Conservation (phyloP, 495 filamentous ascomycete genomes). For the Pyronema domesticum region DNA sequence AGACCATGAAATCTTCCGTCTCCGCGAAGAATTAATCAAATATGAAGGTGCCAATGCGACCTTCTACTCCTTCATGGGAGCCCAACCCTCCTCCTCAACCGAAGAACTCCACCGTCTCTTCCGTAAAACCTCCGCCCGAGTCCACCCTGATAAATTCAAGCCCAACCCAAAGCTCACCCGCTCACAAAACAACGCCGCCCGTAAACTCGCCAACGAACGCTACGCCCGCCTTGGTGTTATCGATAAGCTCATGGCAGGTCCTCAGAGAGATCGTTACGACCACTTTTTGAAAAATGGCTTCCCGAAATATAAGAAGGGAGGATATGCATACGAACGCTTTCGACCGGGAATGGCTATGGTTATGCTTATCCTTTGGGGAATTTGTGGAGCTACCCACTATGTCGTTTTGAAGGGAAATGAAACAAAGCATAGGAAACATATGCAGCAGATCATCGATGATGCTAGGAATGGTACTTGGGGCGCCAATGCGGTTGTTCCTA, state of each 20-base stretch:
- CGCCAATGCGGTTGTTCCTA: constrained; percentile 31
- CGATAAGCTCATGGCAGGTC: constrained; percentile 64
- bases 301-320: constrained; percentile 87
- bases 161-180: constrained; percentile 32
- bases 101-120: constrained; percentile 90
- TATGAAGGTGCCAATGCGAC: constrained; percentile 64
- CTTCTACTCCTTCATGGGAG: constrained; percentile 50
- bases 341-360: constrained; percentile 77
- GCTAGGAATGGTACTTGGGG: constrained; percentile 82
- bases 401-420: constrained; percentile 63
- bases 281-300: constrained; percentile 90
- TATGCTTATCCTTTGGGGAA: constrained; percentile 61
- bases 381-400: constrained; percentile 73
- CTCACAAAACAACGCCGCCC: constrained; percentile 51
- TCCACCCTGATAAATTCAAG: constrained; percentile 93
- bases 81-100: constrained; percentile 30
- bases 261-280: constrained; percentile 72
- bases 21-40: constrained; percentile 65
- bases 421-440: constrained; percentile 78
- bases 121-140: constrained; percentile 58
- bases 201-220: constrained; percentile 59
- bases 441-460: constrained; percentile 76
- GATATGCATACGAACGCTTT: constrained; percentile 92
- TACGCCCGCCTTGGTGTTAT: constrained; percentile 71
- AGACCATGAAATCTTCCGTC: constrained; percentile 96